Percentiles rank a stretch among this genome's conserved stretches.
Conservation (phyloP, 306 rosid species). For the Myrica gale region DNA sequence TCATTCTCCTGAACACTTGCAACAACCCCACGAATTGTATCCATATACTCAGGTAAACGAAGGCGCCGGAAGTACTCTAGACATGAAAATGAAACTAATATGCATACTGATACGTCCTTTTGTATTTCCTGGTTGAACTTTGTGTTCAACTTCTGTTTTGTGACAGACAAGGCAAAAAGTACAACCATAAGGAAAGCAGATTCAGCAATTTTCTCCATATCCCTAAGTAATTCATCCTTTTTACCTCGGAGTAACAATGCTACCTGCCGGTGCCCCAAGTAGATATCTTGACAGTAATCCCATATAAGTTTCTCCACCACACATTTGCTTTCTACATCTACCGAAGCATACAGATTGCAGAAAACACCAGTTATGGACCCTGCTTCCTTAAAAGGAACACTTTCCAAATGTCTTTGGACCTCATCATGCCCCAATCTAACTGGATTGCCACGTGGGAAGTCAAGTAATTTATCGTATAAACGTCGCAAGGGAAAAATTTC, state of each 20-base stretch:
- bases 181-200: constrained; percentile 93
- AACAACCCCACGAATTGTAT: constrained; percentile 73
- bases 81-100: constrained; percentile 79
- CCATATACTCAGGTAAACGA: constrained; percentile 90
- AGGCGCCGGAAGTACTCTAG: constrained; percentile 84
- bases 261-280: constrained; percentile 58
- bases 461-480: constrained; percentile 43
- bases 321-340: constrained; percentile 52
- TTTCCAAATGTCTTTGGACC: constrained; percentile 58
- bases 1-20: constrained; percentile 71
- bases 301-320: constrained; percentile 71
- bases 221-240: constrained; percentile 46
- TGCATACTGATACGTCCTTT: constrained; percentile 51
- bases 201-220: constrained; percentile 72
- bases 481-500: constrained; percentile 72
- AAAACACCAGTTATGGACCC: constrained; percentile 68
- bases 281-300: constrained; percentile 64
- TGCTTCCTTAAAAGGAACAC: constrained; percentile 73
- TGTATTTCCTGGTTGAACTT: constrained; percentile 50
- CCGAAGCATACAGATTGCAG: constrained; percentile 69
- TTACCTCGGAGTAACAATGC: constrained; percentile 54
- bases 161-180: constrained; percentile 72
- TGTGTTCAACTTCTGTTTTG: constrained; percentile 65
- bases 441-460: constrained; percentile 26
- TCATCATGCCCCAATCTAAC: constrained; percentile 39